Conservation (phyloP, 2,329 filamentous ascomycete genomes). For the Huntiella bhutanensis region DNA sequence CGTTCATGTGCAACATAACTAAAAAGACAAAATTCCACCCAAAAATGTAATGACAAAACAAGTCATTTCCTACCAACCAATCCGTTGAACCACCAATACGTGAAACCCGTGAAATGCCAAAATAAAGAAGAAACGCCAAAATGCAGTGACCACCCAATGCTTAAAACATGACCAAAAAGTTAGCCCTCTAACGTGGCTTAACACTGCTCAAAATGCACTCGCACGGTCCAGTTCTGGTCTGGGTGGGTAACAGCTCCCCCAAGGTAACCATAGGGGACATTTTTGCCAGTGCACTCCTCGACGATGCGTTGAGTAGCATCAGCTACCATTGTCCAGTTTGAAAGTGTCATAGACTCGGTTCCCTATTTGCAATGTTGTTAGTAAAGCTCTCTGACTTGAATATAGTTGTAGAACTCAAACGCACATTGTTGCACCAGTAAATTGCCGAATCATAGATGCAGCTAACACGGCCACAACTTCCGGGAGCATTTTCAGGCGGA, state of each 20-base stretch:
- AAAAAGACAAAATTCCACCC: too few species aligned
- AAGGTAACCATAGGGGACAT: conserved; percentile 6
- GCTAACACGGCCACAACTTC: conserved; percentile 7
- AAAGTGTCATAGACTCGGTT: conserved; percentile 1
- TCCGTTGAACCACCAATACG: too few species aligned
- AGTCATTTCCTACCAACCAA: too few species aligned
- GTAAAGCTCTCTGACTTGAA: neutral
- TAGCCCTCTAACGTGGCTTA: neutral
- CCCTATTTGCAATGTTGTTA: neutral
- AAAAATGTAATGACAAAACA: too few species aligned
- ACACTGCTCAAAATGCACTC: conserved; percentile 3
- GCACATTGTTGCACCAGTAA: conserved; percentile 10
- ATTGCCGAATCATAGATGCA: conserved; percentile 5
- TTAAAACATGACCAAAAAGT: neutral
- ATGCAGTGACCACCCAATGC: neutral
- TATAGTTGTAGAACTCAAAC: neutral
- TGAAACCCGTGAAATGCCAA: too few species aligned
- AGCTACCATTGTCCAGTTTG: conserved; percentile 2
- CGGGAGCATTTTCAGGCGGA: conserved; percentile 3
- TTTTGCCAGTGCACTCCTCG: conserved; percentile 1
- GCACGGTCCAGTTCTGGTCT: conserved; percentile 5
- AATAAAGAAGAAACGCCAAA: neutral
- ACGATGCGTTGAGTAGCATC: conserved; percentile 1
- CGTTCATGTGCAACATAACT: too few species aligned
- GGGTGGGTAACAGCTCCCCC: conserved; percentile 1